A percentile compares a stretch with the other conserved stretches of the same genome.
These are phyloP conservation scores for Apiotrichum gracile DNA, from an alignment of 1,284 basidiomycete genomes.

Conservation along the genomic window DNA sequence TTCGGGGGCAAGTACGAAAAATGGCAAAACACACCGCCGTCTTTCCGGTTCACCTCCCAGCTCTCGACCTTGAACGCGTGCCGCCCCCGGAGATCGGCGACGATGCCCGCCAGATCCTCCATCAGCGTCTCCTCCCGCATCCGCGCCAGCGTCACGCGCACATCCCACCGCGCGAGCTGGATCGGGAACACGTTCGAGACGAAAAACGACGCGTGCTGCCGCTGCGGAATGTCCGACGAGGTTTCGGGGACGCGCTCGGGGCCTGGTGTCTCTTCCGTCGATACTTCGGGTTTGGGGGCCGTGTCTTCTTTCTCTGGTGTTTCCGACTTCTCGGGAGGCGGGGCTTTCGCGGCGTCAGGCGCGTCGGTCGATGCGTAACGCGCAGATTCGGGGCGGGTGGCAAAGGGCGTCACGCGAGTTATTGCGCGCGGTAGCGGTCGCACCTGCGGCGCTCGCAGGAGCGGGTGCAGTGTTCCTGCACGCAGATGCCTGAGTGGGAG, in stretches of 20 bases:
- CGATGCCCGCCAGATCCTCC: slow-evolving; percentile 41
- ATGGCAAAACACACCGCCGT: slow-evolving; percentile 69
- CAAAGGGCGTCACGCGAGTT: background rate
- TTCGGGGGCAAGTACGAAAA: slow-evolving; percentile 58
- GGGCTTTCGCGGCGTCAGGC: too few relatives aligned
- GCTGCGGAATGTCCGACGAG: slow-evolving; percentile 8
- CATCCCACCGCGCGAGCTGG: slow-evolving; percentile 37
- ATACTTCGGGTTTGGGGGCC: background rate
- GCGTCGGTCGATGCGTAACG: background rate
- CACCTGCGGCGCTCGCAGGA: background rate
- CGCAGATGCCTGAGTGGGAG: background rate
- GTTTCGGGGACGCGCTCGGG: background rate
- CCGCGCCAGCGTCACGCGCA: slow-evolving; percentile 29
- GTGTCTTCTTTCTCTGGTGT: too few relatives aligned
- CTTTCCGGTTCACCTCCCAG: slow-evolving; percentile 43
- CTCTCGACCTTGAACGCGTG: slow-evolving; percentile 43
- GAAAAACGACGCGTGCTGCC: slow-evolving; percentile 42
- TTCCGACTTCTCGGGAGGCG: too few relatives aligned
- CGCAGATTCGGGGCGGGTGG: background rate
- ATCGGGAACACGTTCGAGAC: slow-evolving; percentile 47
- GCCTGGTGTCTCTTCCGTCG: background rate
- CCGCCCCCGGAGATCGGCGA: slow-evolving; percentile 22
- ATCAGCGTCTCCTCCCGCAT: slow-evolving; percentile 41
- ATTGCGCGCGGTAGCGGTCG: background rate
- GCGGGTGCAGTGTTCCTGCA: background rate